Conservation (phyloP, 768 basidiomycete genomes). For the Trametes meyenii region DNA sequence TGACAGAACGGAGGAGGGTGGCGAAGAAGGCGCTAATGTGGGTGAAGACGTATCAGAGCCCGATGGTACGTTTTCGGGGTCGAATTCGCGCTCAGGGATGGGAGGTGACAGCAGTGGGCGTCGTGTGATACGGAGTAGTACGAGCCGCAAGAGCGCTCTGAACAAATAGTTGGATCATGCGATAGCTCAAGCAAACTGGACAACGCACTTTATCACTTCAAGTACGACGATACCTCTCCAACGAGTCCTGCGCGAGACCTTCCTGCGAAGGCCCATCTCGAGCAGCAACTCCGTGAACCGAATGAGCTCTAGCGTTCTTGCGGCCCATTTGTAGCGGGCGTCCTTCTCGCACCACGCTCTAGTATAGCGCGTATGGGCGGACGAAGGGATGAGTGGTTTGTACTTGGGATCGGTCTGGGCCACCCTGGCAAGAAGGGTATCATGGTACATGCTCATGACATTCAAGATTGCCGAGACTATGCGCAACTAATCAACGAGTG, state of each 20-base stretch:
- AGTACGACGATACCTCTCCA: conserved; percentile 81
- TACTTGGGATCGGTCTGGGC: conserved; percentile 66
- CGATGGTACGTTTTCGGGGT: conserved; percentile 66
- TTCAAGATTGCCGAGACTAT: conserved; percentile 88
- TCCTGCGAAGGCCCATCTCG: conserved; percentile 86
- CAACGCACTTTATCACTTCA: conserved; percentile 81
- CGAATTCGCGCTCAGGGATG: conserved; percentile 87
- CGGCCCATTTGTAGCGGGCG: conserved; percentile 74
- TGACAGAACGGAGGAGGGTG: conserved; percentile 54
- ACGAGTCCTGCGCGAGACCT: conserved; percentile 59
- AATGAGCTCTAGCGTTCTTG: conserved; percentile 73
- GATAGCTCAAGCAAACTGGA: not conserved
- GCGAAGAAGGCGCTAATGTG: conserved; percentile 61
- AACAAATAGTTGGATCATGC: conserved; percentile 11
- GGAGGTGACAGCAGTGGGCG: conserved; percentile 77
- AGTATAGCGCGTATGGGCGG: conserved; percentile 87
- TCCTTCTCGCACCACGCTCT: conserved; percentile 80
- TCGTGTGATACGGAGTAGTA: conserved; percentile 73
- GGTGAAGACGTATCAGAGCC: conserved; percentile 58
- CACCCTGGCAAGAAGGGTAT: conserved; percentile 79
- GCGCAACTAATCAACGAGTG: conserved; percentile 18
- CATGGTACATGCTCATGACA: conserved; percentile 91
- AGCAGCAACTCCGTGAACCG: conserved; percentile 82
- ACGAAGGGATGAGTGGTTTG: conserved; percentile 73
- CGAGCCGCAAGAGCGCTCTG: conserved; percentile 76